Conservation (phyloP, 1,284 basidiomycete species). For the Marasmius tenuissimus region DNA sequence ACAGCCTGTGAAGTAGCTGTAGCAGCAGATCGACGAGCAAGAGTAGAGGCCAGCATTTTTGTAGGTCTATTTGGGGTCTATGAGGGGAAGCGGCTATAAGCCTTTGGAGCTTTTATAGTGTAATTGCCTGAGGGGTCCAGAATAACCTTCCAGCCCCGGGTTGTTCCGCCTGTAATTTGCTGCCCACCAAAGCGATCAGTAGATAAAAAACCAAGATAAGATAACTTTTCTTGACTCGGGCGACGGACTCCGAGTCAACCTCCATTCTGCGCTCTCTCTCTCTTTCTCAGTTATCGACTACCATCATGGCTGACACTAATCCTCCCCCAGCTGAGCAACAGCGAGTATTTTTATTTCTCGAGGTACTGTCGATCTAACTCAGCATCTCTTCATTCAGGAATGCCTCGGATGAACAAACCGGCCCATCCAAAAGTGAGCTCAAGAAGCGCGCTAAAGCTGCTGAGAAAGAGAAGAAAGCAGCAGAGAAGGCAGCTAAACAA, state of each 20-base stretch:
- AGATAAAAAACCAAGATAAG: background rate
- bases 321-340: conserved; percentile 4
- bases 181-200: background rate
- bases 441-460: conserved; percentile 93
- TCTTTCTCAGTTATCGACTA: background rate
- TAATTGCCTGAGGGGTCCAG: background rate
- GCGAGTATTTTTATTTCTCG: conserved; percentile 1
- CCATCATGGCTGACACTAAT: background rate
- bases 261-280: no score
- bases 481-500: conserved; percentile 78
- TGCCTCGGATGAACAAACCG: conserved; percentile 33
- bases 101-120: background rate
- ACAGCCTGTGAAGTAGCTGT: conserved; percentile 33
- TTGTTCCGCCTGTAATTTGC: background rate
- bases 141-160: background rate
- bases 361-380: background rate
- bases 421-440: conserved; percentile 85
- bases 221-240: background rate
- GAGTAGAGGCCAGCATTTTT: conserved; percentile 20
- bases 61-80: background rate
- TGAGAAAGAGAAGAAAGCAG: conserved; percentile 91
- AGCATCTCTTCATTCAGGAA: background rate
- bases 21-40: conserved; percentile 44
- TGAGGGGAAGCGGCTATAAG: background rate
- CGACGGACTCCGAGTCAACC: background rate